Conservation (phyloP, 768 basidiomycete genomes). For the Tricholoma terreum region DNA sequence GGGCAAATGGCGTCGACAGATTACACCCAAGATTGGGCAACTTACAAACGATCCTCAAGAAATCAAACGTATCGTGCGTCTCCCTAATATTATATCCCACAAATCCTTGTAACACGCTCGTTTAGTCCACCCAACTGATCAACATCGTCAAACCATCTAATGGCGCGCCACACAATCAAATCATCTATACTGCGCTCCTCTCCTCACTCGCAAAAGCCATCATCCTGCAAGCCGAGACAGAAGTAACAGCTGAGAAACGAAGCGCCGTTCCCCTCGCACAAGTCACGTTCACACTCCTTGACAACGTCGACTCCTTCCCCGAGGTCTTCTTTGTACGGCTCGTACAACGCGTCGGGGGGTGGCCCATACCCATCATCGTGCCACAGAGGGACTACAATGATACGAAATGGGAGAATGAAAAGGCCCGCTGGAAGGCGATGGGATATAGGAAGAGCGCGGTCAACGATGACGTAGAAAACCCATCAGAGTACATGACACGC, state of each 20-base stretch:
- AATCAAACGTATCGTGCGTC: constrained; percentile 64
- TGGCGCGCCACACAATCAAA: constrained; percentile 26
- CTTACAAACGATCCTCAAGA: constrained; percentile 66
- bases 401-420: constrained; percentile 39
- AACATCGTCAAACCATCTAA: constrained; percentile 31
- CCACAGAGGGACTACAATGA: constrained; percentile 51
- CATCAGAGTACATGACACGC: constrained; percentile 61
- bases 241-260: constrained; percentile 84
- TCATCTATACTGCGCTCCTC: constrained; percentile 72
- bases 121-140: constrained; percentile 39
- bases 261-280: constrained; percentile 82
- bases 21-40: constrained; percentile 86
- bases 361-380: constrained; percentile 72
- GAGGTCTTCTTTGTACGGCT: constrained; percentile 82
- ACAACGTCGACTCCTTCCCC: constrained; percentile 53
- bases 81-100: constrained; percentile 5
- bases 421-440: constrained; percentile 45
- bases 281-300: constrained; percentile 69
- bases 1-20: constrained; percentile 67
- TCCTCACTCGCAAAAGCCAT: constrained; percentile 89
- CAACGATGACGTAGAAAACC: constrained; percentile 47
- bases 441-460: constrained; percentile 49
- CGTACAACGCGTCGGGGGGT: constrained; percentile 84
- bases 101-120: neutral
- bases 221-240: constrained; percentile 88